Base-by-base conservation (phyloP, 2,329 filamentous ascomycete genomes). In the Phyllosticta citribraziliensis region DNA sequence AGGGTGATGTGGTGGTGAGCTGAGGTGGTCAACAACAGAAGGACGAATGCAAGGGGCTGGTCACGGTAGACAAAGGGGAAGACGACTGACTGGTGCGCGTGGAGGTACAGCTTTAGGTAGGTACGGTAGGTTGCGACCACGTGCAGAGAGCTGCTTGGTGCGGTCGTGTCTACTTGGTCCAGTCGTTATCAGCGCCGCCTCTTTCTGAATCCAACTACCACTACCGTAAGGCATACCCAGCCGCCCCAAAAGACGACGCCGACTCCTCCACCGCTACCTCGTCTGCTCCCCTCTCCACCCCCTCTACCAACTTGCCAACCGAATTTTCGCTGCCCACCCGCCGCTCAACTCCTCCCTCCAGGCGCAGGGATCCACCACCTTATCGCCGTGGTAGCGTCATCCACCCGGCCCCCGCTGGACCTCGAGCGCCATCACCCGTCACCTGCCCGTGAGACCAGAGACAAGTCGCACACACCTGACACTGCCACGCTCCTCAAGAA, bases 341-440 rank as follows among this genome's bases (percentile, higher is more conserved):
- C 17, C 35, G 35, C 35, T 40, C 35, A 11, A 3, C 2, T 40
- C 40, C 14, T 47, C 40, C 5, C 40, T 47, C 51, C 20, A 5
- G 17, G 51, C 51, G 51, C 51, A 53, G 20, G 51, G 24, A 24
- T 25, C 51, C 53, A 30, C 52, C 25, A 47, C 20, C 58, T 60
- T 60, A 56, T 60, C 58, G 53, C n/a, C 30, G 22, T 19, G 22
- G 58, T 55, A 60, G 58, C 58, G 58, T 52, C 53, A 56, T 60
- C 53, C 52, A 54, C 53, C 58, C 58, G 53, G 40, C 53, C 58
- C 52, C 58, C 57, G 50, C 56, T 27, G 24, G 25, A 27, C 24
- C 22, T 58, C 30, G 17, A 27, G 24, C 50, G 50, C 56, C 47
- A 35, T 53, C 56, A 20, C 25, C 17, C 11, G 58, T 60, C 58